Evolutionary conservation across 371 early-diverging fungal genomes (phyloP), one percentile per base, ranked within the genome.

Genomic region (Dinochytrium kinnereticum): DNA sequence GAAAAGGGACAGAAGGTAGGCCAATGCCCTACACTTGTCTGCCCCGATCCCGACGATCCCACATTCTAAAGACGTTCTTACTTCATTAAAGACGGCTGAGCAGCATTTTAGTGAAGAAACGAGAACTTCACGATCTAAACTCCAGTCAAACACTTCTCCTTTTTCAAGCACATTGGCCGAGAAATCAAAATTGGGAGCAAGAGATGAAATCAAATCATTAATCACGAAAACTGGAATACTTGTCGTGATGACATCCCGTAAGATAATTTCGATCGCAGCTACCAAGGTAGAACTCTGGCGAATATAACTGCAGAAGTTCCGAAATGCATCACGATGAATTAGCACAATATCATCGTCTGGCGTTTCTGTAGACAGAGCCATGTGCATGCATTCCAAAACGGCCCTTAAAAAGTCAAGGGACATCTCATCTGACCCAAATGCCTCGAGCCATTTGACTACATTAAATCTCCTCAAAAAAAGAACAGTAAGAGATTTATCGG

Each of bases 401-500:
- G 15, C 34, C 30, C 28, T 38, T 26, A 66, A 40, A 28, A 66
- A 66, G 2, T 38, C 49, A 15, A 66, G 13, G 21, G 44, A 10
- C 19, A 64, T 21, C 15, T 10, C 28, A 55, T 55, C 10, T 34
- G 61, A 34, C 19, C 37, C 34, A 17, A 15, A 5, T 15, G 36
- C 13, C 34, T 26, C 64, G 2, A 74, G 31, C 79, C 79, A 78
- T 15, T 59, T 51, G 0, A 17, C 28, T 24, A 78, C 24, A 59
- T 69, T 59, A 73, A 78, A 78, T 24, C 51, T n/a, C 28, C 49
- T 19, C 5, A 64, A 55, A 37, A 70, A 30, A 0, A 28, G 7
- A n/a, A 71, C n/a, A 7, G 55, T 36, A 1, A 66, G n/a, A 3
- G 1, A 53, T 1, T 26, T 51, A 15, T 31, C 59, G 1, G 21